Percentiles rank a stretch among this genome's conserved stretches.
Evolutionary conservation across 345 rosid species (phyloP).

Genomic region (Psidium friedrichsthalianum): DNA sequence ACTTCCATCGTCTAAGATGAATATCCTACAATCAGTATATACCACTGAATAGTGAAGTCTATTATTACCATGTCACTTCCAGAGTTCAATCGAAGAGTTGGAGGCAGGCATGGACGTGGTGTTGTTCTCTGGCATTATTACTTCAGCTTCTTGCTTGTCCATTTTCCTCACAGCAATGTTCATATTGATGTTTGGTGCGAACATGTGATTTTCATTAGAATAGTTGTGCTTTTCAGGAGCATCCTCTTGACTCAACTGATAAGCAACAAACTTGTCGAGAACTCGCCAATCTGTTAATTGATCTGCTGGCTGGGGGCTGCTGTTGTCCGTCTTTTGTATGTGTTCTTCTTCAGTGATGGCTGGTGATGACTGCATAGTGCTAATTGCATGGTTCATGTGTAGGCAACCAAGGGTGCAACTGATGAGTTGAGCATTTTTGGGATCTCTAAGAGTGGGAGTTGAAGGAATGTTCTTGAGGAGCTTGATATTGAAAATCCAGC

Average conservation of each 20-base stretch:
- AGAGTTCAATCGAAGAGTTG: conserved; percentile 31
- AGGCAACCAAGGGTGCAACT: conserved; percentile 8
- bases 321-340: conserved; percentile 11
- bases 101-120: conserved; percentile 29
- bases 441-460: conserved; percentile 66
- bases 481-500: conserved; percentile 28
- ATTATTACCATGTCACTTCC: conserved; percentile 28
- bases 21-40: conserved; percentile 17
- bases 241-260: conserved; percentile 62
- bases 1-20: conserved; percentile 5
- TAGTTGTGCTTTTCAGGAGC: conserved; percentile 17
- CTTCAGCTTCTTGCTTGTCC: conserved; percentile 14
- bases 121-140: conserved; percentile 6
- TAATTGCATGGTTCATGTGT: conserved; percentile 26
- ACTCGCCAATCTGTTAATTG: conserved; percentile 67
- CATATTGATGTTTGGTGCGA: neutral
- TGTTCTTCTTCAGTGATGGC: conserved; percentile 25
- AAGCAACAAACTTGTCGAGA: conserved; percentile 65
- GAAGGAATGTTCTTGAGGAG: conserved; percentile 44
- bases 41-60: neutral
- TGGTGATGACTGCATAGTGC: conserved; percentile 8
- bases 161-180: neutral
- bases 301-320: conserved; percentile 19
- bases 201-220: neutral
- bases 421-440: conserved; percentile 16